Percentiles rank a stretch among this genome's conserved stretches.
Evolutionary conservation across 2,329 filamentous ascomycete species (phyloP).

Genomic region (Metarhizium guizhouense): DNA sequence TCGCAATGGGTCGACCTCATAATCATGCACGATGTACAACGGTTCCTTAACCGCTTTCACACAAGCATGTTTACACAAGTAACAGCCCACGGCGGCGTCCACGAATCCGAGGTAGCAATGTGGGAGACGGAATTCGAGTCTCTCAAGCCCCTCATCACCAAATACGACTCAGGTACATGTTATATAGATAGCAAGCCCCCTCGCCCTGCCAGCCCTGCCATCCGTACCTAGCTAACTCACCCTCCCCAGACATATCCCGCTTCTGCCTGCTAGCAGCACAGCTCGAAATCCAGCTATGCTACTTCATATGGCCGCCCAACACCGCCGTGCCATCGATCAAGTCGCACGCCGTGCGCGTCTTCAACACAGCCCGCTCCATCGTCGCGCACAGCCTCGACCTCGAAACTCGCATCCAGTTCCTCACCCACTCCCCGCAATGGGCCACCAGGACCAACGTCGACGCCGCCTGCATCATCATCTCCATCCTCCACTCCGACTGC

Average conservation of each 20-base stretch:
- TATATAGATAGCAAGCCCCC: background rate
- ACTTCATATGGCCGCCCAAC: slow-evolving; percentile 34
- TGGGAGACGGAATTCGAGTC: slow-evolving; percentile 45
- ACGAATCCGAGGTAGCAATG: slow-evolving; percentile 35
- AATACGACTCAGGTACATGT: slow-evolving; percentile 34
- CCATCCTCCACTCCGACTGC: slow-evolving; percentile 36
- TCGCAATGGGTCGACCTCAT: slow-evolving; percentile 34
- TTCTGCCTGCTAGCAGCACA: slow-evolving; percentile 40
- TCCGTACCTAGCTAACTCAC: background rate
- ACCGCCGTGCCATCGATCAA: slow-evolving; percentile 27
- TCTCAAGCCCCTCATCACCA: slow-evolving; percentile 35
- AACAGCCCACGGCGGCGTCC: slow-evolving; percentile 36
- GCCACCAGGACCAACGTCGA: slow-evolving; percentile 37
- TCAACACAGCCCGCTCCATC: slow-evolving; percentile 37
- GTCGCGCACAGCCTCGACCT: slow-evolving; percentile 33
- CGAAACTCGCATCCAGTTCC: slow-evolving; percentile 29
- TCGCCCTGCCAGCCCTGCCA: background rate
- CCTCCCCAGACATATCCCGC: slow-evolving; percentile 32
- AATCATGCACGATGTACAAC: slow-evolving; percentile 36
- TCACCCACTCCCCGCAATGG: slow-evolving; percentile 40
- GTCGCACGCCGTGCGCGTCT: slow-evolving; percentile 36
- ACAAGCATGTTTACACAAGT: slow-evolving; percentile 38
- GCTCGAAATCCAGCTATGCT: slow-evolving; percentile 45
- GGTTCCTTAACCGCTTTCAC: slow-evolving; percentile 40
- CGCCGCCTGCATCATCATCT: slow-evolving; percentile 36